Evolutionary conservation across 2,329 filamentous ascomycete species (phyloP), one percentile per base, ranked within the genome.

Genomic region (Scorias spongiosa): DNA sequence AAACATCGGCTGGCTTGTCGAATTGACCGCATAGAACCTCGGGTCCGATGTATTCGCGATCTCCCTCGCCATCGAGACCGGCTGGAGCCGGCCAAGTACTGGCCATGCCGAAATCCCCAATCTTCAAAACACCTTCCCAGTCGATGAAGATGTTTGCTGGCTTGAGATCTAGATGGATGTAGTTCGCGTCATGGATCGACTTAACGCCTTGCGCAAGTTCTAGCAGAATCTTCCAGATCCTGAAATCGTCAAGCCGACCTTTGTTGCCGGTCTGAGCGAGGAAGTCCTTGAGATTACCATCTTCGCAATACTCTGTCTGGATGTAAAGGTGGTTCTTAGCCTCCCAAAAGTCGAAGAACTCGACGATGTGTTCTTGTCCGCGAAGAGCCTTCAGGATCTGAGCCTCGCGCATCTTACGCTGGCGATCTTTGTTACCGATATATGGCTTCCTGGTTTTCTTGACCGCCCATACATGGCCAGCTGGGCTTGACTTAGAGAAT

Each of bases 221-320:
- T 37, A 94, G 75, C 54, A 96, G 68, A 46, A 96, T 89, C 68
- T 98, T 98, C 86, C 91, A 98, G 62, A 96, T 95, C 48, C 91
- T 78, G 66, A 98, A 98, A 61, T 96, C 91, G 63, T 98, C 91
- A 51, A 98, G 67, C 53, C 89, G 77, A 40, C 86, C 88, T 59
- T 84, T 86, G 48, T 81, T 74, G 18, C 91, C 91, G 47, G 86
- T 78, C 46, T 82, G 76, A n/a, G 77, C 74, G 28, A 98, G 71
- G 59, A 96, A 98, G 12, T 78, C 74, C 59, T 93, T 83, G 38
- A 98, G 68, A 48, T 85, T 93, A 12, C 91, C 91, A 59, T 94
- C 86, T 60, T 95, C 88, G 57, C 91, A 98, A 59, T 81, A 96
- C 58, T 98, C 91, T 0, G 89, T 96, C 66, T 96, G 89, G 48